Evolutionary conservation across 2,329 filamentous ascomycete genomes (phyloP), one percentile per base, ranked within the genome.

Genomic region (Clathrospora elynae): DNA sequence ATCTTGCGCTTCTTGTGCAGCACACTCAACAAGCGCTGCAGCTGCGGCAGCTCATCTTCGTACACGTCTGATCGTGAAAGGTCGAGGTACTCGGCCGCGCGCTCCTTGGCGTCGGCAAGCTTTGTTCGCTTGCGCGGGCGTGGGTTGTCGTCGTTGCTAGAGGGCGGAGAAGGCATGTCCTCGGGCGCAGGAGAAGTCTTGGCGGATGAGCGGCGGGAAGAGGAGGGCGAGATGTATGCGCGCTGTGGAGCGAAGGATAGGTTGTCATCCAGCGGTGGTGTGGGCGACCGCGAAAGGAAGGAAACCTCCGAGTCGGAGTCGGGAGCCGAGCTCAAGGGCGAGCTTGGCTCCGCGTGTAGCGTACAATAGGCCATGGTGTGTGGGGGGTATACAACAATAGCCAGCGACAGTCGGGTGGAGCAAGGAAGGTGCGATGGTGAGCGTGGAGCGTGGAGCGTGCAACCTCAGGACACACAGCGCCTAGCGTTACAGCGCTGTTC

Each of bases 1-100:
- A 99, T 95, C 75, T 96, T 96, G 74, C 91, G 88, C 77, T 93
- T 93, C 65, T 88, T 90, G 62, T 87, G 86, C 42, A 99, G 72
- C 16, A 85, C 85, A 29, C 84, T 81, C 30, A 91, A 74, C 19
- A 99, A 76, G 42, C 84, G 81, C 48, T 87, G 80, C 25, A 96
- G 75, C 59, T 85, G 79, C 19, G 74, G 70, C 50, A 79, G 73
- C 49, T 92, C 81, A 34, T 78, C 75, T 11, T 78, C 74, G 25
- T 74, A 73, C 30, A 82, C 72, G 9, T 79, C 73, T 18, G 43
- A 18, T 39, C 75, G 77, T 13, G 76, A 74, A 24, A 97, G 74
- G 70, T 96, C 85, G 25, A 99, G 78, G 64, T 88, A 83, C 59
- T 88, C 82, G n/a, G 91, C 95, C 13, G 81, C 90, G 59, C 90